Conservation (phyloP, 331 rosid genomes). For the Phaseolus coccineus region DNA sequence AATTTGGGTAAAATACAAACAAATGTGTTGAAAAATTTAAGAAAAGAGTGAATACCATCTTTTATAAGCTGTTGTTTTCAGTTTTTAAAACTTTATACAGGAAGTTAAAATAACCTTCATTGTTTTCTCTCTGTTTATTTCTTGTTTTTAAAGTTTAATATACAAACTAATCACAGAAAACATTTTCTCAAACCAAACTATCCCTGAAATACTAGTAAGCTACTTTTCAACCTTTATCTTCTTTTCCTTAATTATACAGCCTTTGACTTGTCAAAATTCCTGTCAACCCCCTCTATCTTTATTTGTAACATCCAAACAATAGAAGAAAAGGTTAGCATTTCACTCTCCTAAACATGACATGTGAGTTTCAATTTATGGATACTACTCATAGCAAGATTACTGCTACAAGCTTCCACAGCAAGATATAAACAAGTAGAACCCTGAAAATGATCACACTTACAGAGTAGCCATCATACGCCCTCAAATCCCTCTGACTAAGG, state of each 20-base stretch:
- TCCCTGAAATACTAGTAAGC: slow-evolving; percentile 1
- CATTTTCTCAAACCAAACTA: not conserved
- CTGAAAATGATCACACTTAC: slow-evolving; percentile 58
- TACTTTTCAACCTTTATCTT: slow-evolving; percentile 2
- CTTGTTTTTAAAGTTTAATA: not conserved
- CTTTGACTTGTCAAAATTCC: slow-evolving; percentile 8
- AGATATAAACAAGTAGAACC: slow-evolving; percentile 23
- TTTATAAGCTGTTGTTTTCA: not conserved
- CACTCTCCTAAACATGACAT: slow-evolving; percentile 6
- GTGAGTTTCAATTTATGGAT: slow-evolving; percentile 8
- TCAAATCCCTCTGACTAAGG: slow-evolving; percentile 77
- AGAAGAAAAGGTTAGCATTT: not conserved
- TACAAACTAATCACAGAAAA: not conserved
- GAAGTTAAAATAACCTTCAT: not conserved
- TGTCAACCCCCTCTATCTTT: slow-evolving; percentile 1
- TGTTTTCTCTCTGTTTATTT: not conserved
- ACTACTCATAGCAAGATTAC: not conserved
- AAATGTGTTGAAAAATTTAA: slow-evolving; percentile 21
- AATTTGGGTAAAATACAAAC: slow-evolving; percentile 18
- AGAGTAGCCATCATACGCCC: slow-evolving; percentile 73
- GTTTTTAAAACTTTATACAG: not conserved
- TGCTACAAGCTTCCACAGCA: slow-evolving; percentile 8
- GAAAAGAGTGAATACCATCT: slow-evolving; percentile 7
- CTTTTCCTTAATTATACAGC: not conserved
- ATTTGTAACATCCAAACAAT: slow-evolving; percentile 24